phyloP scores from a whole-genome alignment of 768 basidiomycete genomes.

The Tulasnella sp. region DNA sequence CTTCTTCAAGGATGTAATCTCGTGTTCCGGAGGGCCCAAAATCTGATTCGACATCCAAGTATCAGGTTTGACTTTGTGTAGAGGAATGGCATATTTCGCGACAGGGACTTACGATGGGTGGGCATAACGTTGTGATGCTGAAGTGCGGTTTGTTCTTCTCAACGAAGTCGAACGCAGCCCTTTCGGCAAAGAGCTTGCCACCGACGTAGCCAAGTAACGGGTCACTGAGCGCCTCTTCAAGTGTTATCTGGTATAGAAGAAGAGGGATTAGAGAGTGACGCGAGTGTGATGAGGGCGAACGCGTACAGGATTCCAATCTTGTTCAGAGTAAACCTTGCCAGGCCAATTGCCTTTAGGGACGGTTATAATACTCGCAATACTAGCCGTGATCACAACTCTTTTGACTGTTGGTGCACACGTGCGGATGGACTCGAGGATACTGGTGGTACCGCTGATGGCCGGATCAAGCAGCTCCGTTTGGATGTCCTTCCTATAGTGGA shows the following conservation, averaged over 20 bases:
- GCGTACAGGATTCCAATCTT: constrained; percentile 23
- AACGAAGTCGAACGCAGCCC: constrained; percentile 46
- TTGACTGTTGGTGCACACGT: constrained; percentile 23
- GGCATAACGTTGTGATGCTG: constrained; percentile 46
- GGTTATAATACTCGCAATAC: constrained; percentile 24
- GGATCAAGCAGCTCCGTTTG: constrained; percentile 24
- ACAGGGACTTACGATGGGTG: constrained; percentile 45
- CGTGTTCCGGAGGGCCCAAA: constrained; percentile 17
- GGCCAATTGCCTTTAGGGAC: background rate
- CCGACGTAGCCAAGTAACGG: constrained; percentile 40
- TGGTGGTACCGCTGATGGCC: constrained; percentile 24
- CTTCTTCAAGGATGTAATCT: constrained; percentile 2
- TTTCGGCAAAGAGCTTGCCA: constrained; percentile 59
- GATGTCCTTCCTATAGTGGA: background rate
- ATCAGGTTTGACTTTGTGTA: background rate
- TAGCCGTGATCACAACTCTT: constrained; percentile 28
- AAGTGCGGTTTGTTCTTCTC: constrained; percentile 38
- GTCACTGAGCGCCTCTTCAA: background rate
- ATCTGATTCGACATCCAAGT: background rate
- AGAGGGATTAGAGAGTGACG: background rate
- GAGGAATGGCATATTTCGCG: too few species aligned
- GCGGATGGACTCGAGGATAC: constrained; percentile 21
- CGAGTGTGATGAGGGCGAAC: too few species aligned
- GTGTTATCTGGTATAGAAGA: background rate
- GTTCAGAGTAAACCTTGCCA: constrained; percentile 23